Evolutionary conservation across 1,284 basidiomycete genomes (phyloP).

Genomic region (Pseudozyma thailandica): DNA sequence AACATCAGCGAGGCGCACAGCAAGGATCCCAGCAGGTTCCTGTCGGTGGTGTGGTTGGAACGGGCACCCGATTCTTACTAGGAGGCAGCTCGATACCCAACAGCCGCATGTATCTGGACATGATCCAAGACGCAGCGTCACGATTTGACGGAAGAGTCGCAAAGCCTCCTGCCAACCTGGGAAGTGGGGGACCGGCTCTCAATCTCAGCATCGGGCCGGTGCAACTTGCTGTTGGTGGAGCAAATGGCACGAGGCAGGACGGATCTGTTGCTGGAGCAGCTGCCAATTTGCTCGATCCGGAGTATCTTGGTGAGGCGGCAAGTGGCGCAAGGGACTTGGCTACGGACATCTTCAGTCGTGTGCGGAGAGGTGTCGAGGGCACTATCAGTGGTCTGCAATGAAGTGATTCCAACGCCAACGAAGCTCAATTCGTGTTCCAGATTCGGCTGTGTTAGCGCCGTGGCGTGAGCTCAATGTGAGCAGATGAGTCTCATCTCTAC

Average conservation of each 20-base stretch:
- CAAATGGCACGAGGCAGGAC: slow-evolving; percentile 20
- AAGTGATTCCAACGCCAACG: no score
- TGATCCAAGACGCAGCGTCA: slow-evolving; percentile 62
- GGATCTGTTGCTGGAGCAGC: slow-evolving; percentile 23
- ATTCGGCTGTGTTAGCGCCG: no score
- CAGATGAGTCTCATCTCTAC: no score
- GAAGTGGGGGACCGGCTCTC: slow-evolving; percentile 34
- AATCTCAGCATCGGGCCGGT: slow-evolving; percentile 62
- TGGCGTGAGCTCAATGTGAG: no score
- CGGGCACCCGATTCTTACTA: slow-evolving; percentile 58
- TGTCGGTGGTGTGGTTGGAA: slow-evolving; percentile 32
- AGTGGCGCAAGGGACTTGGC: slow-evolving; percentile 63
- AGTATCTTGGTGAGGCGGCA: slow-evolving; percentile 58
- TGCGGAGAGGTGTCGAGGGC: slow-evolving; percentile 54
- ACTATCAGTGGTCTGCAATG: slow-evolving; percentile 41
- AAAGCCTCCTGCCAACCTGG: slow-evolving; percentile 49
- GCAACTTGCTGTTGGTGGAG: slow-evolving; percentile 47
- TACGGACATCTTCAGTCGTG: slow-evolving; percentile 53
- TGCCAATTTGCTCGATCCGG: slow-evolving; percentile 29
- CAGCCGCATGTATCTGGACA: slow-evolving; percentile 57
- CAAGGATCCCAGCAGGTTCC: slow-evolving; percentile 15
- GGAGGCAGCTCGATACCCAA: slow-evolving; percentile 65
- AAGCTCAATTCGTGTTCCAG: no score
- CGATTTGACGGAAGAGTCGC: slow-evolving; percentile 52
- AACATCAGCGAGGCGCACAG: slow-evolving; percentile 34